Base-by-base conservation (phyloP, 192 early-diverging fungal genomes). In the Thoreauomyces humboldtii region DNA sequence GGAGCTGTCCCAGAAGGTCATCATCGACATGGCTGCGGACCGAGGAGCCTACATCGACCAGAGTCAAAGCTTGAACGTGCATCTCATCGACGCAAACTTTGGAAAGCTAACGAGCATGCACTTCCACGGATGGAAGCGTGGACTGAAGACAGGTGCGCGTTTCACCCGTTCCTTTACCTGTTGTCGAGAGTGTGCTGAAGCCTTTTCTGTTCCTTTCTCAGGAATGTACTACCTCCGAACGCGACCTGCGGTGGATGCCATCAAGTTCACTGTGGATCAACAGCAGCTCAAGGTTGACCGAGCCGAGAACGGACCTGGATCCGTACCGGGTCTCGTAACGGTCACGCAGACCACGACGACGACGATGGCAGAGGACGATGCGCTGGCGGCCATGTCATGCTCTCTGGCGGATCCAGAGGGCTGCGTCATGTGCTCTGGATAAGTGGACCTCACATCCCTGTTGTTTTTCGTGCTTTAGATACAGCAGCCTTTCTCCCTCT, bases 11-110 rank as follows among this genome's bases (percentile, higher is more conserved):
- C 58, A 82, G 59, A 88, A 89, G 75, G 82, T 81, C 24, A 85
- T 98, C 35, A 90, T 98, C 63, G 96, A 98, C 65, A 87, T 98
- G 92, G 94, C 94, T 0, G 96, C 93, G 0, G 95, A 94, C 75
- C 93, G 94, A 65, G 96, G 93, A 32, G 93, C 94, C 12, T 98
- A 89, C 72, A 96, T 98, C 73, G 94, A 98, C 76, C 96, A 98
- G 72, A 90, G 88, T 41, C 96, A 98, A 71, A 90, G 87, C 65
- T 81, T 98, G 32, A 98, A 98, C 74, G 91, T 98, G 59, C 92
- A 94, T 76, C 82, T 97, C 73, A 92, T 89, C n/a, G 91, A 92
- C 48, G 85, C 93, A 9, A 94, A 90, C 73, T 95, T 88, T 77
- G 91, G 89, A 72, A 95, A 93, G 75, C 80, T 98, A 61, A 94